phyloP scores from a whole-genome alignment of 2,329 filamentous ascomycete genomes.

The Simplicillium aogashimaense region DNA sequence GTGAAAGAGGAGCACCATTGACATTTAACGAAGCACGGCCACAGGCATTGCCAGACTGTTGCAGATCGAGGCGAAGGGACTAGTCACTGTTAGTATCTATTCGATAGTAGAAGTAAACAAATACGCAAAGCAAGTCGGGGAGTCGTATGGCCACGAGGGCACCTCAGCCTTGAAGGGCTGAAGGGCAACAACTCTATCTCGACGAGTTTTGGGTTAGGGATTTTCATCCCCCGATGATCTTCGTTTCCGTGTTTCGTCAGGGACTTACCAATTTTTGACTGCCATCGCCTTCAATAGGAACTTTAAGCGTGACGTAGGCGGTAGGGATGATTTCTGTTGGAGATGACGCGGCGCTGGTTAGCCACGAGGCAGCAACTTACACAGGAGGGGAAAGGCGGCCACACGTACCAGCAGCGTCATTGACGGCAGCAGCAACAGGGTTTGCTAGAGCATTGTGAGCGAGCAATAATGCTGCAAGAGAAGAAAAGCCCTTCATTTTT shows the following conservation, averaged over 20 bases:
- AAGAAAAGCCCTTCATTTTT: too few relatives aligned
- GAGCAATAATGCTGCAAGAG: too few relatives aligned
- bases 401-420: not conserved
- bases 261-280: slow-evolving; percentile 13
- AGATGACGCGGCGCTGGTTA: not conserved
- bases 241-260: not conserved
- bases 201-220: too few relatives aligned
- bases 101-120: not conserved
- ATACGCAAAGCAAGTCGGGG: not conserved
- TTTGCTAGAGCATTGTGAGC: too few relatives aligned
- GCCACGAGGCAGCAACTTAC: too few relatives aligned
- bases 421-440: too few relatives aligned
- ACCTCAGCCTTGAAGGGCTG: too few relatives aligned
- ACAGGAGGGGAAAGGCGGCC: not conserved
- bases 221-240: too few relatives aligned
- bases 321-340: slow-evolving; percentile 11
- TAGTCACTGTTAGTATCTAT: slow-evolving; percentile 9
- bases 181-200: too few relatives aligned
- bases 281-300: slow-evolving; percentile 9
- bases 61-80: slow-evolving; percentile 33
- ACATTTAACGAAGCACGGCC: slow-evolving; percentile 34
- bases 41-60: slow-evolving; percentile 34
- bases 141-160: too few relatives aligned
- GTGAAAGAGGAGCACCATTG: slow-evolving; percentile 31
- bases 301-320: slow-evolving; percentile 14